phyloP scores from a whole-genome alignment of 768 basidiomycete species.

The Pisolithus microcarpus region DNA sequence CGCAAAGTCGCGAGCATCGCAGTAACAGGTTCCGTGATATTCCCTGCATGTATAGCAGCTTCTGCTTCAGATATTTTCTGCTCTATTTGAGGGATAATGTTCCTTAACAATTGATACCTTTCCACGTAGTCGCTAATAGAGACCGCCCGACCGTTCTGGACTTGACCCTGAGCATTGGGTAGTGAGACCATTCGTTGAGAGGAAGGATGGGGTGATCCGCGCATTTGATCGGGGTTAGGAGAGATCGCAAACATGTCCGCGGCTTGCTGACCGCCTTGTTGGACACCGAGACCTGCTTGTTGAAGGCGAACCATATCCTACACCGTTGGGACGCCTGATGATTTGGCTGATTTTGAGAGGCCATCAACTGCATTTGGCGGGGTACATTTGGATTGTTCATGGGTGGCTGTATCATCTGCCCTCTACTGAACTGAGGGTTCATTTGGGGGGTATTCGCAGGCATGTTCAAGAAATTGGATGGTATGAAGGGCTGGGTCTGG shows the following conservation, averaged over 20 bases:
- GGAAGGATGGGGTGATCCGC: conserved; percentile 40
- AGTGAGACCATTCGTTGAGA: conserved; percentile 17
- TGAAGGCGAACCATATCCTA: conserved; percentile 33
- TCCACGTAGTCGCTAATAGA: conserved; percentile 20
- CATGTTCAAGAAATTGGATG: conserved; percentile 34
- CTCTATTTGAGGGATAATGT: conserved; percentile 11
- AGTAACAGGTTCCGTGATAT: conserved; percentile 10
- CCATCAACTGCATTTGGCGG: conserved; percentile 39
- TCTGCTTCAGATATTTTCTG: not conserved
- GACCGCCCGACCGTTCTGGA: conserved; percentile 16
- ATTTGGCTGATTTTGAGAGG: conserved; percentile 41
- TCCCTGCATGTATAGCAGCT: conserved; percentile 8
- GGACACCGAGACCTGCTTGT: conserved; percentile 24
- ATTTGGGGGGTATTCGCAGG: conserved; percentile 31
- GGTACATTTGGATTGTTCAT: conserved; percentile 21
- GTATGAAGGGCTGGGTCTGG: conserved; percentile 25
- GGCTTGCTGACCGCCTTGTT: conserved; percentile 18
- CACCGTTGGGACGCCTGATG: conserved; percentile 31
- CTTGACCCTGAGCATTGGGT: conserved; percentile 16
- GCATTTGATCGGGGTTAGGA: conserved; percentile 36
- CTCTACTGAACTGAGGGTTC: conserved; percentile 25
- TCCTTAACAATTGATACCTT: conserved; percentile 10
- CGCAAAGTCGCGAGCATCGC: conserved; percentile 15
- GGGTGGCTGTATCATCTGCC: conserved; percentile 33
- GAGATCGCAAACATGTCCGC: conserved; percentile 44